phyloP scores from a whole-genome alignment of 352 stramenopile species.

The Elongisporangium undulatum region DNA sequence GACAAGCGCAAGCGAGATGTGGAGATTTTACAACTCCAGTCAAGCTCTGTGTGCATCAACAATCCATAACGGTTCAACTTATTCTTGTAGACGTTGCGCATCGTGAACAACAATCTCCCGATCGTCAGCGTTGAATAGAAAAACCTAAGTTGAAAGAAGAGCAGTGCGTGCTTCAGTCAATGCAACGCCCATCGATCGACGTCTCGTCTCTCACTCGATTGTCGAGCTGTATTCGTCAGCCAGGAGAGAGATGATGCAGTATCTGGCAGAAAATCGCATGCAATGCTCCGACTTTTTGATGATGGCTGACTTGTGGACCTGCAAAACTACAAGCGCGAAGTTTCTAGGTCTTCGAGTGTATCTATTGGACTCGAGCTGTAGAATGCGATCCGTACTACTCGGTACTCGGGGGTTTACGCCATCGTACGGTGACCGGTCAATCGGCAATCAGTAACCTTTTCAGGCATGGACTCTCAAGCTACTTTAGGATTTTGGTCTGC shows the following conservation, averaged over 20 bases:
- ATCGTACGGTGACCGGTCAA: too few relatives aligned
- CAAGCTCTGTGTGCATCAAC: neutral
- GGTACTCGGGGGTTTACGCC: too few relatives aligned
- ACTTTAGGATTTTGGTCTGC: too few relatives aligned
- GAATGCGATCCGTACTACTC: too few relatives aligned
- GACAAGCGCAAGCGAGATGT: constrained; percentile 21
- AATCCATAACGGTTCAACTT: constrained; percentile 1
- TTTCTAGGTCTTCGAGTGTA: neutral
- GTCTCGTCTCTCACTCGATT: neutral
- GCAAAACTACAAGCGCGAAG: neutral
- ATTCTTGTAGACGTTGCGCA: neutral
- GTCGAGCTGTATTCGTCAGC: neutral
- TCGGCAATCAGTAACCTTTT: too few relatives aligned
- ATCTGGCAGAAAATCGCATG: neutral
- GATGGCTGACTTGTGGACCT: constrained; percentile 1
- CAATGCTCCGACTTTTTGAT: neutral
- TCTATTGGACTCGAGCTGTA: too few relatives aligned
- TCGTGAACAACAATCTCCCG: neutral
- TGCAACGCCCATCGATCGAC: neutral
- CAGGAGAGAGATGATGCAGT: neutral
- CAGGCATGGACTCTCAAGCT: too few relatives aligned
- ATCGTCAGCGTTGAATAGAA: neutral
- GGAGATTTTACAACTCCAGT: constrained; percentile 11
- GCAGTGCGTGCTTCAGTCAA: neutral
- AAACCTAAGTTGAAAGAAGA: neutral